phyloP scores from a whole-genome alignment of 176 grass and related monocot species.

The Oryza glumipatula region DNA sequence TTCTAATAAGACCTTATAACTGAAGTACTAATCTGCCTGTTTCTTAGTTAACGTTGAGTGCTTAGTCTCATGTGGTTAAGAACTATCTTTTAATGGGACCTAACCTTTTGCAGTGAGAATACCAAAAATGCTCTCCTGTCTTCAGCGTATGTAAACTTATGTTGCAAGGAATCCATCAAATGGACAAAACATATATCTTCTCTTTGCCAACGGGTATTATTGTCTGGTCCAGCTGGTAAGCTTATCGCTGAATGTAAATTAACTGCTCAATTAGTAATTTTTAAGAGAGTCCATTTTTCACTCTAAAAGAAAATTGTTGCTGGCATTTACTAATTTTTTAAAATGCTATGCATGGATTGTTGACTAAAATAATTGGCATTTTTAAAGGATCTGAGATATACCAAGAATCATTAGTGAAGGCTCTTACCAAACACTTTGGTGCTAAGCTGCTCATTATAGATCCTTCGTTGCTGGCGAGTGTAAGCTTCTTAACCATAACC shows the following conservation, averaged over 20 bases:
- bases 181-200: constrained; percentile 86
- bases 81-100: constrained; percentile 47
- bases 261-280: constrained; percentile 14
- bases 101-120: constrained; percentile 71
- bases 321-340: background rate
- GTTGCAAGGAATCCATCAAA: constrained; percentile 74
- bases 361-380: constrained; percentile 27
- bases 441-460: constrained; percentile 87
- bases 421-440: constrained; percentile 78
- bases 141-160: constrained; percentile 84
- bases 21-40: background rate
- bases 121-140: constrained; percentile 79
- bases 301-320: background rate
- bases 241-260: constrained; percentile 26
- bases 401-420: constrained; percentile 87
- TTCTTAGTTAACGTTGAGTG: constrained; percentile 15
- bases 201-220: constrained; percentile 78
- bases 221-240: constrained; percentile 93
- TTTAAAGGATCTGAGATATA: constrained; percentile 90
- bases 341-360: constrained; percentile 22
- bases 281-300: background rate
- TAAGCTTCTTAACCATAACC: constrained; percentile 56
- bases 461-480: constrained; percentile 63
- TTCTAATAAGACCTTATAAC: constrained; percentile 5
- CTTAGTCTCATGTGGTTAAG: constrained; percentile 17